These are phyloP conservation scores for Colletotrichum tropicale DNA, from an alignment of 2,329 filamentous ascomycete genomes.

Conservation along the genomic window DNA sequence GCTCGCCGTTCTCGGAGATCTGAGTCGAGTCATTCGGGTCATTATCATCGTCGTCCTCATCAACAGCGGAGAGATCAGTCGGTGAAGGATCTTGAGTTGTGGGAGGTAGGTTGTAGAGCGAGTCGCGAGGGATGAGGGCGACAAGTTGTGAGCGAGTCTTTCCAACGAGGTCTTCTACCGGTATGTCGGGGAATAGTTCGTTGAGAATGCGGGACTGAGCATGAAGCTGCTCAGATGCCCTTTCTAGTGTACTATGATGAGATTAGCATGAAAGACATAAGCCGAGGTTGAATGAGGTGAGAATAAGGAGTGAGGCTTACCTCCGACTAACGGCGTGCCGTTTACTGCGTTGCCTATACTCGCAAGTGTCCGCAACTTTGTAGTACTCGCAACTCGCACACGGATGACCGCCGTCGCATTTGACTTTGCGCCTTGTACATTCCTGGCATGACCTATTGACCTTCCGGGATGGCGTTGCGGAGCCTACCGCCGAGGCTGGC, in stretches of 20 bases:
- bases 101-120: background rate
- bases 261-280: background rate
- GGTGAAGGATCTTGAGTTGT: background rate
- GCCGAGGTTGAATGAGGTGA: background rate
- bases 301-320: background rate
- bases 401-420: slow-evolving; percentile 44
- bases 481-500: background rate
- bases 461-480: background rate
- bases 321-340: slow-evolving; percentile 33
- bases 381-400: slow-evolving; percentile 42
- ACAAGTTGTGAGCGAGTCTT: slow-evolving; percentile 27
- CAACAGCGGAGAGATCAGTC: background rate
- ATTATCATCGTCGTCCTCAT: background rate
- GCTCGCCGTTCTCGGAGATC: slow-evolving; percentile 30
- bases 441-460: slow-evolving; percentile 31
- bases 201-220: slow-evolving; percentile 26
- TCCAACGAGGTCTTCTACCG: slow-evolving; percentile 19
- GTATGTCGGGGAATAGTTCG: slow-evolving; percentile 24
- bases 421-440: slow-evolving; percentile 33
- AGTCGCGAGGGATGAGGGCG: slow-evolving; percentile 9
- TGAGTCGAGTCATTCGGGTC: slow-evolving; percentile 24
- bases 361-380: slow-evolving; percentile 26
- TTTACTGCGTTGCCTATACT: slow-evolving; percentile 32
- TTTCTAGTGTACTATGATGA: slow-evolving; percentile 26
- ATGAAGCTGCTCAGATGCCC: slow-evolving; percentile 26